Evolutionary conservation across 352 stramenopile species (phyloP).

Genomic region (Globisporangium rhizosaccharum): DNA sequence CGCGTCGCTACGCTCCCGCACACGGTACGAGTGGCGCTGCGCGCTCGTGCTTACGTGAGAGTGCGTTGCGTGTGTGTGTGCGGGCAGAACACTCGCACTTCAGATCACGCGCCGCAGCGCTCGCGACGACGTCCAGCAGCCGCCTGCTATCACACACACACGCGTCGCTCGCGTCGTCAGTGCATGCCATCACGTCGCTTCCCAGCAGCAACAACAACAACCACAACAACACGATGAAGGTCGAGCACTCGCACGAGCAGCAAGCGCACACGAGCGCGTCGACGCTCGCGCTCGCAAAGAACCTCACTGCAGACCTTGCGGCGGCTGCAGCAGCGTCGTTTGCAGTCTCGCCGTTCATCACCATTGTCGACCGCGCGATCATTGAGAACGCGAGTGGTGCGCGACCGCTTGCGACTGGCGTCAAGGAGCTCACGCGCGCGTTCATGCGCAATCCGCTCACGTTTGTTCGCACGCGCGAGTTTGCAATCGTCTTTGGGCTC

Average conservation of each 20-base stretch:
- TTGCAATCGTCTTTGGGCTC: slow-evolving; percentile 86
- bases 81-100: too few species aligned
- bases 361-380: slow-evolving; percentile 85
- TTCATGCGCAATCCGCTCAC: slow-evolving; percentile 66
- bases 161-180: not conserved
- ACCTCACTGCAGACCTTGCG: slow-evolving; percentile 49
- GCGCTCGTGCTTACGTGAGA: too few species aligned
- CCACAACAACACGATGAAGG: slow-evolving; percentile 2
- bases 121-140: too few species aligned
- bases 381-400: slow-evolving; percentile 86
- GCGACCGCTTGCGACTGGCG: slow-evolving; percentile 44
- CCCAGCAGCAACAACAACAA: not conserved
- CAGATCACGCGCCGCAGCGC: too few species aligned
- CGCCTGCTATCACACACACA: not conserved
- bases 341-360: slow-evolving; percentile 83
- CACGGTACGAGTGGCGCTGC: too few species aligned
- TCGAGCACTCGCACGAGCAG: slow-evolving; percentile 8
- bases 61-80: too few species aligned
- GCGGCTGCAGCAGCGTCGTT: slow-evolving; percentile 63
- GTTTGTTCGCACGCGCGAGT: slow-evolving; percentile 85
- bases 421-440: slow-evolving; percentile 56
- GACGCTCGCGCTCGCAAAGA: slow-evolving; percentile 29
- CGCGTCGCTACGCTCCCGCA: too few species aligned
- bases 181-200: not conserved
- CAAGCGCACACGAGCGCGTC: slow-evolving; percentile 6